Evolutionary conservation across 352 stramenopile species (phyloP).

Genomic region (Phytopythium vexans): DNA sequence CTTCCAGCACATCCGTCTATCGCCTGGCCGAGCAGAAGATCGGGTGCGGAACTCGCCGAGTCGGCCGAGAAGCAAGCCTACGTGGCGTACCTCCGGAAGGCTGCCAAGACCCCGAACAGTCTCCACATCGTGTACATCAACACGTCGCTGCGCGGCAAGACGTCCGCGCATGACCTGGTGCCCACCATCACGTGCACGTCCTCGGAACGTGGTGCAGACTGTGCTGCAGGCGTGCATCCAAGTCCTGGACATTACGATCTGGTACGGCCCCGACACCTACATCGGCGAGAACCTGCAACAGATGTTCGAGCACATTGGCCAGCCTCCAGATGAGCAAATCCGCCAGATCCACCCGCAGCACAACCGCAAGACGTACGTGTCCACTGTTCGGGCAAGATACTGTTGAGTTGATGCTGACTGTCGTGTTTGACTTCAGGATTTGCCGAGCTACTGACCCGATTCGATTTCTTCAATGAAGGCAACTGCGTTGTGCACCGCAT

Average conservation of each 20-base stretch:
- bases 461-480: constrained; percentile 94
- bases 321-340: constrained; percentile 83
- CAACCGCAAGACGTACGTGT: constrained; percentile 63
- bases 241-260: constrained; percentile 89
- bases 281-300: constrained; percentile 98
- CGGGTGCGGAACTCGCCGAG: constrained; percentile 94
- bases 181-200: constrained; percentile 97
- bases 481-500: constrained; percentile 99
- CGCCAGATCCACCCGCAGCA: constrained; percentile 79
- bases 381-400: background rate
- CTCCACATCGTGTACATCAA: constrained; percentile 99
- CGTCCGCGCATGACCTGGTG: constrained; percentile 90
- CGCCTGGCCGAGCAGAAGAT: constrained; percentile 92
- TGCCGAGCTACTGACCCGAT: constrained; percentile 74
- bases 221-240: constrained; percentile 93
- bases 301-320: constrained; percentile 86
- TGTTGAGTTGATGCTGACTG: background rate
- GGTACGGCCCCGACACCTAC: constrained; percentile 96
- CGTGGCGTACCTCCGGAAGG: constrained; percentile 91
- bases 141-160: constrained; percentile 96
- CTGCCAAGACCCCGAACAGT: constrained; percentile 82
- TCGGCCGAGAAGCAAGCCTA: constrained; percentile 92
- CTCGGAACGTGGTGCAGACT: constrained; percentile 95
- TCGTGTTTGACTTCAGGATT: constrained; percentile 35
- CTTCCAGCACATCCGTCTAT: constrained; percentile 92